phyloP scores from a whole-genome alignment of 305 asterid species.

The Fraxinus platypoda region DNA sequence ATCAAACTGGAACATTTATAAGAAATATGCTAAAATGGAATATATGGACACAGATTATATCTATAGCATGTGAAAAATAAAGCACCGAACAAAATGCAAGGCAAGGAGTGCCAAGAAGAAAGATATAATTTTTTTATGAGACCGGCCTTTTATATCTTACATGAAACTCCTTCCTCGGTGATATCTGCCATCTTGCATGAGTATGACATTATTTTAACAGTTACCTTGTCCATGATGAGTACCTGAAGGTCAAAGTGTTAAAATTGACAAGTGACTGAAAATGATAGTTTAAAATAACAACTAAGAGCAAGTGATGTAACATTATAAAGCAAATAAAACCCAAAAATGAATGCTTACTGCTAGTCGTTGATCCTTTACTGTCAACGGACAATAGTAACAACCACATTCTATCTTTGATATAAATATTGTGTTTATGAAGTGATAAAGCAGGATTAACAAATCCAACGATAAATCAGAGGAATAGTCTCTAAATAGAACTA shows the following conservation, averaged over 20 bases:
- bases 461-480: neutral
- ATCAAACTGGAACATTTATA: slow-evolving; percentile 1
- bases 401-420: neutral
- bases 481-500: neutral
- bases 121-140: slow-evolving; percentile 30
- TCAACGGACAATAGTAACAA: neutral
- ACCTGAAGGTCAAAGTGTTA: slow-evolving; percentile 58
- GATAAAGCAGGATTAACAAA: neutral
- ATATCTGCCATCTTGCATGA: slow-evolving; percentile 99
- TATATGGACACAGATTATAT: neutral
- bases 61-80: slow-evolving; percentile 11
- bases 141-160: slow-evolving; percentile 83
- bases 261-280: slow-evolving; percentile 20
- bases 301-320: neutral
- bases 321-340: neutral
- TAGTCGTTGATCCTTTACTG: neutral
- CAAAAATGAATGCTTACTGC: neutral
- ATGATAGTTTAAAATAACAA: neutral
- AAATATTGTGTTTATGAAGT: neutral
- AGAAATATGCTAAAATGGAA: slow-evolving; percentile 20
- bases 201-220: slow-evolving; percentile 91
- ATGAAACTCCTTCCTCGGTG: slow-evolving; percentile 99
- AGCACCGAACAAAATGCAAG: slow-evolving; percentile 15
- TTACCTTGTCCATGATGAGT: slow-evolving; percentile 94
- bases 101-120: slow-evolving; percentile 22